Evolutionary conservation across 2,329 filamentous ascomycete species (phyloP).

Genomic region (Trichophyton mentagrophytes): DNA sequence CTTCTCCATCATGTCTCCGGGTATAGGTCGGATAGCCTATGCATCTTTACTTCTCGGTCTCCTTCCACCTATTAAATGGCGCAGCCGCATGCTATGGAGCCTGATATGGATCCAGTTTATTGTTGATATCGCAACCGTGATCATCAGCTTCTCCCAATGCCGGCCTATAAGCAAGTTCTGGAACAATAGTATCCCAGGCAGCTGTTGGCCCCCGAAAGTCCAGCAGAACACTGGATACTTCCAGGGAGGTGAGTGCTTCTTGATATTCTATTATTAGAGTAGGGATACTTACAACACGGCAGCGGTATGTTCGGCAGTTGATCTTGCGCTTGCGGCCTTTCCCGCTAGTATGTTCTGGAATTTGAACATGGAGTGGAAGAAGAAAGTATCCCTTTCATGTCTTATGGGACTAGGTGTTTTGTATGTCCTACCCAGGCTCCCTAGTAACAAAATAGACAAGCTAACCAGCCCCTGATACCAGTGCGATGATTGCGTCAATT

Average conservation of each 20-base stretch:
- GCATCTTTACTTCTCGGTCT: constrained; percentile 11
- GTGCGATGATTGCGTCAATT: constrained; percentile 10
- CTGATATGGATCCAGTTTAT: constrained; percentile 8
- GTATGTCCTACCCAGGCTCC: not conserved
- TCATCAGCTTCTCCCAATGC: constrained; percentile 9
- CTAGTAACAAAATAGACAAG: not conserved
- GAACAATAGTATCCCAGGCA: constrained; percentile 4
- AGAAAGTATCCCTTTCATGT: constrained; percentile 9
- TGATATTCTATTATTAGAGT: not conserved
- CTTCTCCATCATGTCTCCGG: constrained; percentile 11
- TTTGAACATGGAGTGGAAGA: constrained; percentile 6
- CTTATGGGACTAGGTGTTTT: constrained; percentile 10
- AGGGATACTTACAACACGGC: not conserved
- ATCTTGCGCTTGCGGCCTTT: constrained; percentile 11
- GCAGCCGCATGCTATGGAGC: constrained; percentile 6
- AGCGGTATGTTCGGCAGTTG: constrained; percentile 11
- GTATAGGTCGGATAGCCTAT: constrained; percentile 10
- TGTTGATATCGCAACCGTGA: constrained; percentile 7
- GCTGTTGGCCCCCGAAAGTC: constrained; percentile 9
- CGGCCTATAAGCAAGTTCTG: constrained; percentile 8
- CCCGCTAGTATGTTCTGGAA: constrained; percentile 11
- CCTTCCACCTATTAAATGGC: constrained; percentile 5
- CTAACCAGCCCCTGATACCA: not conserved
- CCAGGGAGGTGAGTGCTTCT: constrained; percentile 6
- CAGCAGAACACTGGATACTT: constrained; percentile 9